phyloP scores from a whole-genome alignment of 805 yeast genomes.

The Jamesozyma gamospora region DNA sequence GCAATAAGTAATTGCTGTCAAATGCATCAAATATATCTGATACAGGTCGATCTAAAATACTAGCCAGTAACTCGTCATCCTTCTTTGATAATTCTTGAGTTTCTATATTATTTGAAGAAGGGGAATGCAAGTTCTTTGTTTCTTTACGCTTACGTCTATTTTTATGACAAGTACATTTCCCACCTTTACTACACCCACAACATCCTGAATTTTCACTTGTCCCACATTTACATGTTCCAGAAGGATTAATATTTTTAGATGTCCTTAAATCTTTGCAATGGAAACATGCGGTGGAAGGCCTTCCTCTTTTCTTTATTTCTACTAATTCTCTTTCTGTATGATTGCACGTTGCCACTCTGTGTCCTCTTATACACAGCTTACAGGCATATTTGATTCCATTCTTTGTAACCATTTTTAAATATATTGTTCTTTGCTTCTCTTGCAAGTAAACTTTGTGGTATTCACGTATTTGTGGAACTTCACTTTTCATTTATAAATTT shows the following conservation, averaged over 20 bases:
- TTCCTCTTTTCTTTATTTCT: slow-evolving; percentile 89
- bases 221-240: slow-evolving; percentile 13
- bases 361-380: slow-evolving; percentile 91
- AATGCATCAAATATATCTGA: neutral
- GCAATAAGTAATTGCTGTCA: no score
- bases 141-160: slow-evolving; percentile 3
- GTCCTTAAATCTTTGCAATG: slow-evolving; percentile 75
- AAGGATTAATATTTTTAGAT: slow-evolving; percentile 50
- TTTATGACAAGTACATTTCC: slow-evolving; percentile 9
- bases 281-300: slow-evolving; percentile 86
- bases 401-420: slow-evolving; percentile 59
- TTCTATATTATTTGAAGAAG: neutral
- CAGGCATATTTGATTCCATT: slow-evolving; percentile 94
- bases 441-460: no score
- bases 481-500: neutral
- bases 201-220: slow-evolving; percentile 1
- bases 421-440: no score
- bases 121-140: neutral
- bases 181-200: slow-evolving; percentile 4
- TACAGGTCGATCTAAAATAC: neutral
- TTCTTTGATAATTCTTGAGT: neutral
- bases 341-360: slow-evolving; percentile 82
- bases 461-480: neutral
- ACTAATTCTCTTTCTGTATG: slow-evolving; percentile 84
- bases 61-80: neutral